Evolutionary conservation across 495 filamentous ascomycete genomes (phyloP).

Genomic region (Podospora bellae-mahoneyi): DNA sequence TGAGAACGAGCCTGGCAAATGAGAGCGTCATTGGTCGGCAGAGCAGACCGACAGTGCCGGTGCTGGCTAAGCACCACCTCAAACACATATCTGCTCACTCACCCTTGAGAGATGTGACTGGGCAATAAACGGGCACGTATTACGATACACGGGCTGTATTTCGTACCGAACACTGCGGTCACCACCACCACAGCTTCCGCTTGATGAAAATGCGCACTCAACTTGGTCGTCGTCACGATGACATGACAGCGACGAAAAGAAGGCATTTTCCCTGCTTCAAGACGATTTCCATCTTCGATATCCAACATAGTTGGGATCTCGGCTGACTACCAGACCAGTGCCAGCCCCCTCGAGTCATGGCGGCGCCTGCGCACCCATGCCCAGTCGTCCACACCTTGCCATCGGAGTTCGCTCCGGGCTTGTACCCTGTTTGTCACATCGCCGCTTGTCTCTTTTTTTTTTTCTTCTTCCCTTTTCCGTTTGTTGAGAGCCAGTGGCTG

Average conservation of each 20-base stretch:
- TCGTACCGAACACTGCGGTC: not conserved
- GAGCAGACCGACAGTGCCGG: conserved; percentile 9
- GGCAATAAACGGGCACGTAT: conserved; percentile 3
- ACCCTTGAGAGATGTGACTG: conserved; percentile 9
- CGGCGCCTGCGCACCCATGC: not conserved
- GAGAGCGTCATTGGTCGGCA: conserved; percentile 8
- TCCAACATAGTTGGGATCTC: not conserved
- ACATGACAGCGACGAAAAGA: not conserved
- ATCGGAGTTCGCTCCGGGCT: conserved; percentile 12
- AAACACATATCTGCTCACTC: not conserved
- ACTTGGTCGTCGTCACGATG: not conserved
- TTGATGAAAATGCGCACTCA: not conserved
- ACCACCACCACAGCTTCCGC: not conserved
- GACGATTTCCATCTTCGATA: not conserved
- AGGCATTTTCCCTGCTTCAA: conserved; percentile 4
- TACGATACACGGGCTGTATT: not conserved
- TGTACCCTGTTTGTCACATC: not conserved
- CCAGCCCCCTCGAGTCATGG: conserved; percentile 12
- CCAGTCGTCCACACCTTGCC: conserved; percentile 4
- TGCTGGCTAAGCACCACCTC: conserved; percentile 1
- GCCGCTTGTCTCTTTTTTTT: not conserved
- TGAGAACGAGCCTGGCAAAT: not conserved
- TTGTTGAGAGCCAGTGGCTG: not conserved
- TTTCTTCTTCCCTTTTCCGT: not conserved
- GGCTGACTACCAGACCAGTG: not conserved